Percentiles rank a stretch among this genome's conserved stretches.
These are phyloP conservation scores for Alternaria sp. DNA, from an alignment of 2,329 filamentous ascomycete genomes.

Conservation along the genomic window DNA sequence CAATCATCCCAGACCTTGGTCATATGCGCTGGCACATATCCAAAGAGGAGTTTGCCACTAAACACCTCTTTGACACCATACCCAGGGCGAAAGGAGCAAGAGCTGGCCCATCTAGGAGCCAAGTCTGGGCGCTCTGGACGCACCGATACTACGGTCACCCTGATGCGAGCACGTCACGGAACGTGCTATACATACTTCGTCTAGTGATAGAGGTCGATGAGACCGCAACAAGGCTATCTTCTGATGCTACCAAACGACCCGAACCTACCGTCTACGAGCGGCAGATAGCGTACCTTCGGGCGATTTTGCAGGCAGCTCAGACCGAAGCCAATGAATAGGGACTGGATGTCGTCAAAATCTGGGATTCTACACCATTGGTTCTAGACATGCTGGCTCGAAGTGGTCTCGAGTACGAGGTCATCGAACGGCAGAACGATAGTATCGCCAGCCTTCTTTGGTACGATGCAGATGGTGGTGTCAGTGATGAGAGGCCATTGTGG, in stretches of 20 bases:
- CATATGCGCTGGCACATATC: conserved; percentile 75
- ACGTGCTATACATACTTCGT: conserved; percentile 70
- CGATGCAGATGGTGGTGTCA: conserved; percentile 9
- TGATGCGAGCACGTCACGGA: conserved; percentile 57
- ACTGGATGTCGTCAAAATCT: conserved; percentile 72
- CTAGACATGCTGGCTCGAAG: conserved; percentile 8
- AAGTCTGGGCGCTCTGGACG: conserved; percentile 74
- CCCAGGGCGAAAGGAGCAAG: conserved; percentile 72
- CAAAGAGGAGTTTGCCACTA: conserved; percentile 75
- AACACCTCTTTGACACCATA: conserved; percentile 59
- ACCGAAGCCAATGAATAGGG: conserved; percentile 71
- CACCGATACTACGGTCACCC: conserved; percentile 49
- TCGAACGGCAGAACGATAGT: neutral
- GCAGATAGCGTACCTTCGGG: conserved; percentile 40
- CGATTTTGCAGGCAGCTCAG: conserved; percentile 69
- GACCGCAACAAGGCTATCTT: conserved; percentile 11
- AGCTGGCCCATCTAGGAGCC: conserved; percentile 55
- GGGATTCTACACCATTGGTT: conserved; percentile 71
- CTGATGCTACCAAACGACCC: conserved; percentile 9
- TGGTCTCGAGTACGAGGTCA: neutral
- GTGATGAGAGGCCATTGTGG: conserved; percentile 25
- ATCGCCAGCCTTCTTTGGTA: conserved; percentile 3
- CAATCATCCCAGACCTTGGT: conserved; percentile 69
- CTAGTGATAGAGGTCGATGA: conserved; percentile 63
- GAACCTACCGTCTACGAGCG: neutral